Base-by-base conservation (phyloP, 495 filamentous ascomycete genomes). In the Zalerion maritima region DNA sequence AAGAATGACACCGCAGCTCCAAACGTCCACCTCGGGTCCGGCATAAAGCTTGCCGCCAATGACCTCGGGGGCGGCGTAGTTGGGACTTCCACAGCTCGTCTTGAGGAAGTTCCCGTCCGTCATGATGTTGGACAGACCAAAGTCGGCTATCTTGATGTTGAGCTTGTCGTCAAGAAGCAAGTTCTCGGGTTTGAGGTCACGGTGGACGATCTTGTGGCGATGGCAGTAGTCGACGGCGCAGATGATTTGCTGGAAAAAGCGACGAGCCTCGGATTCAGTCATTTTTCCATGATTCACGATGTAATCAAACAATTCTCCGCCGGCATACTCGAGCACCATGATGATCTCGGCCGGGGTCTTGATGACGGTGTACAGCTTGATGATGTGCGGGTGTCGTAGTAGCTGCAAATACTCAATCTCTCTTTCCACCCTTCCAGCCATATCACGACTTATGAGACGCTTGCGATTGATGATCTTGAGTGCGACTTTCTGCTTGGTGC, bases 201-300 rank as follows among this genome's bases (percentile, higher is more conserved):
- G 78, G 54, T 97, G 89, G 9, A 94, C 89, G 41, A 97, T 94
- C 55, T 96, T 96, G 60, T 97, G 91, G 36, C 89, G 71, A 56
- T 97, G 89, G 53, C 89, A 97, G 56, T 97, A 97, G 47, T 97
- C 89, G 29, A 97, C 91, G 12, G 89, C 91, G 47, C 87, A 93
- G n/a, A 94, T 83, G 44, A 97, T 97, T 54, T 97, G 89, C 50
- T 97, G 89, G 55, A 97, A 97, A 58, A 97, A 96, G 41, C 86
- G 80, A 26, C 89, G 73, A 23, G 91, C 89, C 41, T 86, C 75
- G 36, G 78, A 71, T 52, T 97, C 89, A 21, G 74, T 63, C 66
- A 94, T 82, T 52, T 76, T 79, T 28, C 89, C 91, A 39, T 91
- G 67, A 43, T 77, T 69, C 34, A 97, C 89, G 17, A 97, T 81